Conservation (phyloP, 768 basidiomycete genomes). For the Cyclocybe aegerita region DNA sequence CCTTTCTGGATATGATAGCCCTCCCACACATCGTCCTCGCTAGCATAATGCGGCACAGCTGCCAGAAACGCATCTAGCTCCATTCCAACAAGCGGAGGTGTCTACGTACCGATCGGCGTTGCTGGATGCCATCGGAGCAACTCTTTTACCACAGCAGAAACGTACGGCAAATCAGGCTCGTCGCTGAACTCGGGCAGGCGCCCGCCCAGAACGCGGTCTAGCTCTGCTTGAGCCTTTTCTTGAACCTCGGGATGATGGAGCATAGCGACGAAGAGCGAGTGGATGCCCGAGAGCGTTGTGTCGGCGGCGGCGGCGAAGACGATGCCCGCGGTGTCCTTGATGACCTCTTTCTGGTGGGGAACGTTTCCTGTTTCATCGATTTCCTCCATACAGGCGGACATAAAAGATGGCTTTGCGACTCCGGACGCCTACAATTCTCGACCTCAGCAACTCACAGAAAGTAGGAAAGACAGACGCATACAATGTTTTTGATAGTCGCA, state of each 20-base stretch:
- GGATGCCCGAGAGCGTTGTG: slow-evolving; percentile 25
- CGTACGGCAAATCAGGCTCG: slow-evolving; percentile 33
- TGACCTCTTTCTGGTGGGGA: slow-evolving; percentile 18
- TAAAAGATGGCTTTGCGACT: slow-evolving; percentile 21
- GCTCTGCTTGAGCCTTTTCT: slow-evolving; percentile 35
- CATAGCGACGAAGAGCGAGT: slow-evolving; percentile 38
- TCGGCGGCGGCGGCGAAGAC: slow-evolving; percentile 31
- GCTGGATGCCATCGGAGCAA: slow-evolving; percentile 30
- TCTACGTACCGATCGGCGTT: slow-evolving; percentile 26
- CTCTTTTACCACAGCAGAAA: slow-evolving; percentile 36
- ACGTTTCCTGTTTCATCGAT: slow-evolving; percentile 17
- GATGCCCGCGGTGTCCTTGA: slow-evolving; percentile 40
- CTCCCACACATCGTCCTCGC: slow-evolving; percentile 43
- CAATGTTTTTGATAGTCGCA: slow-evolving; percentile 24
- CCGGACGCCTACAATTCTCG: slow-evolving; percentile 16
- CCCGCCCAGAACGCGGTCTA: slow-evolving; percentile 36
- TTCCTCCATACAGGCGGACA: slow-evolving; percentile 19
- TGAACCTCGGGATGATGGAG: slow-evolving; percentile 36
- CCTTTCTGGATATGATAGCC: slow-evolving; percentile 46
- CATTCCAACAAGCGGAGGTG: neutral
- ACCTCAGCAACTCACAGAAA: neutral
- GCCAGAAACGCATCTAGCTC: neutral
- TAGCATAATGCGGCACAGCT: slow-evolving; percentile 32
- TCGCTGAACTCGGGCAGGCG: slow-evolving; percentile 40
- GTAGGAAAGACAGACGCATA: slow-evolving; percentile 11